A percentile compares a stretch with the other conserved stretches of the same genome.
These are phyloP conservation scores for Penicillium sp. DNA, from an alignment of 2,329 filamentous ascomycete species.

Conservation along the genomic window DNA sequence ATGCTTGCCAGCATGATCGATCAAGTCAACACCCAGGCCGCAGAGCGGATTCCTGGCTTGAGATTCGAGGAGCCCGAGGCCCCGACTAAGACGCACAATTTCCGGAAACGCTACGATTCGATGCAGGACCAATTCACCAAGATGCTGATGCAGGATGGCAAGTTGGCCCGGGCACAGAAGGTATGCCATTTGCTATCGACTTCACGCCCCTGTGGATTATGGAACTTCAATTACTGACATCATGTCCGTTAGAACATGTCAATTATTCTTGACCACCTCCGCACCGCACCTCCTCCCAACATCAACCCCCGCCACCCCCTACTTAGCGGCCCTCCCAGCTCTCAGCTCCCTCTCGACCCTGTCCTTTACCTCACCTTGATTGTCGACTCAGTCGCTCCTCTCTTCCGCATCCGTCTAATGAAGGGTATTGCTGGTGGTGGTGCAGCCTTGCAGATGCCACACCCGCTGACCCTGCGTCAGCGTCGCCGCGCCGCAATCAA, in stretches of 20 bases:
- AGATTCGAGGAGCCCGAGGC: constrained; percentile 75
- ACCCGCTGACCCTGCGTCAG: constrained; percentile 72
- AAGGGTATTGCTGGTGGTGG: constrained; percentile 84
- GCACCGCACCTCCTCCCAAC: constrained; percentile 77
- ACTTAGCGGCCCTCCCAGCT: constrained; percentile 70
- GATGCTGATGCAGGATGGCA: constrained; percentile 86
- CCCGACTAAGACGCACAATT: constrained; percentile 61
- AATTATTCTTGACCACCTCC: constrained; percentile 76
- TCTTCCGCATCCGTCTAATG: constrained; percentile 75
- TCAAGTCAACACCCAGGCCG: constrained; percentile 33
- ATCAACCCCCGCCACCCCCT: constrained; percentile 63
- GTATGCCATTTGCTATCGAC: constrained; percentile 48
- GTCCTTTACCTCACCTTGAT: constrained; percentile 85
- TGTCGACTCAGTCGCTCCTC: constrained; percentile 87
- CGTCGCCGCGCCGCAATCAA: constrained; percentile 74
- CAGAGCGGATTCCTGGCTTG: constrained; percentile 56
- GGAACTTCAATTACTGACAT: neutral
- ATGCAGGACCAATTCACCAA: constrained; percentile 85
- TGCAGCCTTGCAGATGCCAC: constrained; percentile 75
- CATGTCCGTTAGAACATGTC: constrained; percentile 68
- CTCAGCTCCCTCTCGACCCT: constrained; percentile 83
- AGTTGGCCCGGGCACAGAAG: constrained; percentile 84
- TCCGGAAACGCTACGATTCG: constrained; percentile 82
- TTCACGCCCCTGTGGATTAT: neutral
- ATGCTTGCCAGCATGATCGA: constrained; percentile 39